phyloP scores from a whole-genome alignment of 78 protist genomes.

The Creolimax fragrantissima region DNA sequence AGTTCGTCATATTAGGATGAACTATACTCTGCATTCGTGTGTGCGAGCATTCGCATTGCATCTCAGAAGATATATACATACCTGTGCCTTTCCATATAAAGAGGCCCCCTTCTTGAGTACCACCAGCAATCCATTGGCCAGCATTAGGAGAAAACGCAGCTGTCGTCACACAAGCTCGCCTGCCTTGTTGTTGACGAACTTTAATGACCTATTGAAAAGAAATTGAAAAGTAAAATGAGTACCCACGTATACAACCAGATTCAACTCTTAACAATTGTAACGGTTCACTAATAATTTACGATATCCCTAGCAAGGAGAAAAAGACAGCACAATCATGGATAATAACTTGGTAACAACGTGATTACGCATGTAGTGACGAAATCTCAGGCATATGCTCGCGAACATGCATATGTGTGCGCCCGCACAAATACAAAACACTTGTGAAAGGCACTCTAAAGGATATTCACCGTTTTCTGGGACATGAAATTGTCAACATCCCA shows the following conservation, averaged over 20 bases:
- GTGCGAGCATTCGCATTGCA: no score
- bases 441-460: background rate
- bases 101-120: background rate
- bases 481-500: conserved; percentile 44
- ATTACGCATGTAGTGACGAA: no score
- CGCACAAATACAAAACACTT: background rate
- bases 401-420: background rate
- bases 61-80: background rate
- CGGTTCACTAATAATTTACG: no score
- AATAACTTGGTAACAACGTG: no score
- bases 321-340: no score
- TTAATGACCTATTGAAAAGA: conserved; percentile 29
- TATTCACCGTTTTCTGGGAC: background rate
- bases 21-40: no score
- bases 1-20: no score
- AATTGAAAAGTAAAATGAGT: background rate
- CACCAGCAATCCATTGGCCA: background rate
- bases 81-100: background rate
- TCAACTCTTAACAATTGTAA: no score
- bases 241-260: no score
- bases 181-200: background rate
- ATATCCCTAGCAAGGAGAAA: no score
- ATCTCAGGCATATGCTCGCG: background rate
- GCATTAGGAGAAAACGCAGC: background rate
- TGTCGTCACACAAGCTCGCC: background rate